Percentiles rank a stretch among this genome's conserved stretches.
phyloP scores from a whole-genome alignment of 2,329 filamentous ascomycete genomes.

The Westerdykella ornata region DNA sequence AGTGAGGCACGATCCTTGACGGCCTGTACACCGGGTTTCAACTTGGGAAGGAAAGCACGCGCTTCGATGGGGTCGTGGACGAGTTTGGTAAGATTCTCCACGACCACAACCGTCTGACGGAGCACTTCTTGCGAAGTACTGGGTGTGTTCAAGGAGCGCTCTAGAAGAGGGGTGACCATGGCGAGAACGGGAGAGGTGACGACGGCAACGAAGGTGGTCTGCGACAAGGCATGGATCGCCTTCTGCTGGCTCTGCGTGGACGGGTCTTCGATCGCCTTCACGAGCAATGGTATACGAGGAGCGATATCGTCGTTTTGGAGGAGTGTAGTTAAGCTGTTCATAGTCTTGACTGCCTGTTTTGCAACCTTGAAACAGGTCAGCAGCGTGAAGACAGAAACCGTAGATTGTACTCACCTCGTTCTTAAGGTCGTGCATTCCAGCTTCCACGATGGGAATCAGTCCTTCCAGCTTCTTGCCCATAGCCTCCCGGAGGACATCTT shows the following conservation, averaged over 20 bases:
- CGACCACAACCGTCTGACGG: conserved; percentile 90
- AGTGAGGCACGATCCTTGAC: conserved; percentile 84
- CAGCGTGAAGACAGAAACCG: conserved; percentile 37
- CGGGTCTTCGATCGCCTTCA: conserved; percentile 93
- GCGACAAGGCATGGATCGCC: conserved; percentile 91
- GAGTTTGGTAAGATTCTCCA: conserved; percentile 96
- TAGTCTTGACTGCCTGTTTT: conserved; percentile 87
- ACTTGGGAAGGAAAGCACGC: conserved; percentile 86
- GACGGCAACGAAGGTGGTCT: conserved; percentile 96
- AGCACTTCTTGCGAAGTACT: conserved; percentile 88
- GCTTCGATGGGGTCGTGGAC: conserved; percentile 95
- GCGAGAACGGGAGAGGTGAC: conserved; percentile 94
- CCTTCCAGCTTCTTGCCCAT: conserved; percentile 84
- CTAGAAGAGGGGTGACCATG: conserved; percentile 86
- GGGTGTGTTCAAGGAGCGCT: conserved; percentile 87
- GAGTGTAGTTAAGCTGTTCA: conserved; percentile 82
- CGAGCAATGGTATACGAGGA: conserved; percentile 81
- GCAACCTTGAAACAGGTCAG: conserved; percentile 39
- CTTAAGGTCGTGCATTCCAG: conserved; percentile 96
- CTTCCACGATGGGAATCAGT: conserved; percentile 85
- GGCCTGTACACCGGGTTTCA: conserved; percentile 85
- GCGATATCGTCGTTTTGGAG: conserved; percentile 96
- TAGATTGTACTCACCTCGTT: conserved; percentile 47
- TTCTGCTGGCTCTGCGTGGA: conserved; percentile 84
- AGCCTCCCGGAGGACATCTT: conserved; percentile 81